Conservation (phyloP, 768 basidiomycete species). For the Dioszegia aurantiaca region DNA sequence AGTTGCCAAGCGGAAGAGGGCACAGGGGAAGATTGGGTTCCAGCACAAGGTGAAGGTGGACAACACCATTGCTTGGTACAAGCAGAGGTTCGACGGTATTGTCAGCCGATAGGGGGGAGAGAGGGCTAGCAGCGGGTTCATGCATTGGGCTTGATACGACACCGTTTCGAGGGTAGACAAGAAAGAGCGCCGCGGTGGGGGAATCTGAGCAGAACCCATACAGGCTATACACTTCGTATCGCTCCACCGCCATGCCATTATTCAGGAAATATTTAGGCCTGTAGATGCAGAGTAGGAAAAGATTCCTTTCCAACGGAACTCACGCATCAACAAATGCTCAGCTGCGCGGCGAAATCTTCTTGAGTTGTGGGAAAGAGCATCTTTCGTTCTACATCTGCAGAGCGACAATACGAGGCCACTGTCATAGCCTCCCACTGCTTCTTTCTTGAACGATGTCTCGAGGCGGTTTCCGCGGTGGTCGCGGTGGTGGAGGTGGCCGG, state of each 20-base stretch:
- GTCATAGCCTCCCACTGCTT: not conserved
- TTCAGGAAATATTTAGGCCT: too few relatives aligned
- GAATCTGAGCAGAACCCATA: too few relatives aligned
- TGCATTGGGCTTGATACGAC: slow-evolving; percentile 16
- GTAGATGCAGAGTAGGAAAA: not conserved
- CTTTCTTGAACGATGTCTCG: slow-evolving; percentile 10
- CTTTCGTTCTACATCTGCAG: too few relatives aligned
- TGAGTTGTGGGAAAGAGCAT: too few relatives aligned
- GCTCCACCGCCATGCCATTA: too few relatives aligned
- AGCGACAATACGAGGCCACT: too few relatives aligned
- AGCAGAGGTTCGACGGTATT: slow-evolving; percentile 97
- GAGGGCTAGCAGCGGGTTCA: not conserved
- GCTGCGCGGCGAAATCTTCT: too few relatives aligned
- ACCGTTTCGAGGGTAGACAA: too few relatives aligned
- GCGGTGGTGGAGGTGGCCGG: slow-evolving; percentile 34
- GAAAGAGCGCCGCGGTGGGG: too few relatives aligned
- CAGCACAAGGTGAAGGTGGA: slow-evolving; percentile 90
- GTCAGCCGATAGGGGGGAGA: slow-evolving; percentile 56
- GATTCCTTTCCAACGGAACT: not conserved
- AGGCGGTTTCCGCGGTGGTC: slow-evolving; percentile 39
- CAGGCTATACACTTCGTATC: too few relatives aligned
- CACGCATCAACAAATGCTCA: not conserved
- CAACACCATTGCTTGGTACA: slow-evolving; percentile 98
- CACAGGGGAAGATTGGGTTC: slow-evolving; percentile 81
- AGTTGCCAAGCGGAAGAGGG: slow-evolving; percentile 84